Conservation (phyloP, 2,329 filamentous ascomycete genomes). For the Ophiostoma pallidulum region DNA sequence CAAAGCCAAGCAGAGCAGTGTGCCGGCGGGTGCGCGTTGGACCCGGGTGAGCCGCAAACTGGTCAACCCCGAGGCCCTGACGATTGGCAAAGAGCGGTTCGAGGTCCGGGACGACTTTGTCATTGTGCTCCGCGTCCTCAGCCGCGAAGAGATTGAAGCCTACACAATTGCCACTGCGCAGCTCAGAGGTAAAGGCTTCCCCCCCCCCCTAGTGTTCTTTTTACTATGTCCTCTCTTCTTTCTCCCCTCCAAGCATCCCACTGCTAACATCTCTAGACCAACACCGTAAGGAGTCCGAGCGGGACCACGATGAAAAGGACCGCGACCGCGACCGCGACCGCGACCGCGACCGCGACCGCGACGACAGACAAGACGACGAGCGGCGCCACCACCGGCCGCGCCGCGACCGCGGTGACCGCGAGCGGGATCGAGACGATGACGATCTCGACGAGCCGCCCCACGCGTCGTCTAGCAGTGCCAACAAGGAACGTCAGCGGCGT, state of each 20-base stretch:
- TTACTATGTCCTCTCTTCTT: neutral
- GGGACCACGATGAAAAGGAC: neutral
- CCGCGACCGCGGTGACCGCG: conserved; percentile 7
- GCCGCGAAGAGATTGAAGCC: conserved; percentile 79
- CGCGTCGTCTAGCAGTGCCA: neutral
- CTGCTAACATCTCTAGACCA: conserved; percentile 19
- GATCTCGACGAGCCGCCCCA: neutral
- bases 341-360: conserved; percentile 21
- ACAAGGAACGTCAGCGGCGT: neutral
- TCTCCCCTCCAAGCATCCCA: neutral
- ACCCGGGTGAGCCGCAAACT: conserved; percentile 84
- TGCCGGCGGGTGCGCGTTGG: conserved; percentile 74
- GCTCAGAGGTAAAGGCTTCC: conserved; percentile 56
- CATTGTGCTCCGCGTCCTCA: conserved; percentile 80
- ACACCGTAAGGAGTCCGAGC: conserved; percentile 31
- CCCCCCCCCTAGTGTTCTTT: conserved; percentile 12
- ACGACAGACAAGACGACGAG: conserved; percentile 20
- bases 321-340: neutral
- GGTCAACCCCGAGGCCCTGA: conserved; percentile 81
- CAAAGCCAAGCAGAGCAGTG: conserved; percentile 56
- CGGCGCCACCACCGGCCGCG: no score
- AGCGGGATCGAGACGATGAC: conserved; percentile 13
- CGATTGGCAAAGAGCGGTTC: conserved; percentile 79
- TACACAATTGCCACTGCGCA: conserved; percentile 75
- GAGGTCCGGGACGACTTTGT: conserved; percentile 91